phyloP scores from a whole-genome alignment of 2,329 filamentous ascomycete genomes.

The Phyllachora maydis region DNA sequence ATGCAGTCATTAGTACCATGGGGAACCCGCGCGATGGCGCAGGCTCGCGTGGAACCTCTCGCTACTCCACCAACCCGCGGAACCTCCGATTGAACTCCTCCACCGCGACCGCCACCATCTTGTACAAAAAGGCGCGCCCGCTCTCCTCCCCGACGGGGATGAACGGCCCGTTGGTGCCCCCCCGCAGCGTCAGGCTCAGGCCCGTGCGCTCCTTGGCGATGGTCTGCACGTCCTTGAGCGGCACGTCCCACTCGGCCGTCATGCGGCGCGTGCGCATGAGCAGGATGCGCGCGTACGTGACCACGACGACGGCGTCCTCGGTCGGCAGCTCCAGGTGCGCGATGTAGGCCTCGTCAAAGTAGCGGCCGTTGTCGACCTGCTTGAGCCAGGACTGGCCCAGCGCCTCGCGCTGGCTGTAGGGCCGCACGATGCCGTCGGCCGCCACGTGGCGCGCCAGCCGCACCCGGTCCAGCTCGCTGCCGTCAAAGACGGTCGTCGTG shows the following conservation, averaged over 20 bases:
- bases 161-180: slow-evolving; percentile 84
- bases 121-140: slow-evolving; percentile 39
- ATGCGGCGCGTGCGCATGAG: slow-evolving; percentile 74
- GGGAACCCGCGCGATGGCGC: no score
- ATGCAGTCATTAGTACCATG: no score
- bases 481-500: slow-evolving; percentile 95
- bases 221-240: slow-evolving; percentile 87
- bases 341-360: slow-evolving; percentile 95
- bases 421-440: slow-evolving; percentile 78
- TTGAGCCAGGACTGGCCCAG: slow-evolving; percentile 98
- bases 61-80: slow-evolving; percentile 20
- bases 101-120: slow-evolving; percentile 43
- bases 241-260: slow-evolving; percentile 87
- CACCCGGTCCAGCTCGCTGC: slow-evolving; percentile 81
- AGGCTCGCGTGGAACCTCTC: no score
- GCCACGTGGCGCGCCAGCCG: slow-evolving; percentile 87
- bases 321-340: slow-evolving; percentile 82
- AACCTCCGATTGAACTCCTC: slow-evolving; percentile 47
- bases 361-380: slow-evolving; percentile 90
- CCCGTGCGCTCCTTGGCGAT: slow-evolving; percentile 94
- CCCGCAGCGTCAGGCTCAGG: slow-evolving; percentile 71
- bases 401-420: slow-evolving; percentile 86
- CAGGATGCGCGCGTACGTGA: slow-evolving; percentile 76
- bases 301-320: slow-evolving; percentile 75
- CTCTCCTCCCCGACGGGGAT: slow-evolving; percentile 85